Percentiles rank a stretch among this genome's conserved stretches.
These are phyloP conservation scores for Erigeron canadensis DNA, from an alignment of 129 eudicot species.

Conservation along the genomic window DNA sequence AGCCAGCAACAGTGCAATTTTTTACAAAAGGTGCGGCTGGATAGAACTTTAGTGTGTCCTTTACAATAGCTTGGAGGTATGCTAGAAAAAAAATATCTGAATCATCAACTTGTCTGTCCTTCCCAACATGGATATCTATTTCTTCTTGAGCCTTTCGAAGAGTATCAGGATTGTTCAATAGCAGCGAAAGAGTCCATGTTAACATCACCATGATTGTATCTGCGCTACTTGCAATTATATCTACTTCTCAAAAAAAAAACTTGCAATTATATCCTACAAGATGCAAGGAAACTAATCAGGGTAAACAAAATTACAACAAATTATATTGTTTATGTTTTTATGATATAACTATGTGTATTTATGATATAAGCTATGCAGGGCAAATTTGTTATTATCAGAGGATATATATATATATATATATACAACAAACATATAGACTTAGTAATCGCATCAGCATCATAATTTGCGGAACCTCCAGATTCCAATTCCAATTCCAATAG, in stretches of 20 bases:
- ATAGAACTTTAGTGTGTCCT: conserved; percentile 6
- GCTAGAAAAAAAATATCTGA: background rate
- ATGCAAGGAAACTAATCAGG: background rate
- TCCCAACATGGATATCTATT: conserved; percentile 3
- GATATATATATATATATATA: no score
- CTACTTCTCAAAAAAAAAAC: no score
- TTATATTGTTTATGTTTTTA: no score
- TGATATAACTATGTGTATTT: no score
- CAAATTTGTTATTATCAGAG: background rate
- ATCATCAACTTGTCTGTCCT: conserved; percentile 10
- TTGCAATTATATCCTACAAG: conserved; percentile 12
- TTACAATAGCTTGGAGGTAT: conserved; percentile 14
- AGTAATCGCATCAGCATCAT: conserved; percentile 2
- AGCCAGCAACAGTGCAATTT: conserved; percentile 9
- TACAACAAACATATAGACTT: conserved; percentile 11
- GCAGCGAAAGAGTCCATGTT: conserved; percentile 8
- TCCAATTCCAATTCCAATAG: no score
- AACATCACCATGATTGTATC: conserved; percentile 3
- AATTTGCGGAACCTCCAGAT: background rate
- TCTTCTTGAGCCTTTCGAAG: conserved; percentile 4
- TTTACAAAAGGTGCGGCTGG: conserved; percentile 17
- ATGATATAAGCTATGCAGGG: no score
- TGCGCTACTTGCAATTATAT: conserved; percentile 5
- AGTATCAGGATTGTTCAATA: conserved; percentile 6
- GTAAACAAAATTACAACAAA: no score